phyloP scores from a whole-genome alignment of 352 stramenopile species.

The Chrysophaeum taylorii region DNA sequence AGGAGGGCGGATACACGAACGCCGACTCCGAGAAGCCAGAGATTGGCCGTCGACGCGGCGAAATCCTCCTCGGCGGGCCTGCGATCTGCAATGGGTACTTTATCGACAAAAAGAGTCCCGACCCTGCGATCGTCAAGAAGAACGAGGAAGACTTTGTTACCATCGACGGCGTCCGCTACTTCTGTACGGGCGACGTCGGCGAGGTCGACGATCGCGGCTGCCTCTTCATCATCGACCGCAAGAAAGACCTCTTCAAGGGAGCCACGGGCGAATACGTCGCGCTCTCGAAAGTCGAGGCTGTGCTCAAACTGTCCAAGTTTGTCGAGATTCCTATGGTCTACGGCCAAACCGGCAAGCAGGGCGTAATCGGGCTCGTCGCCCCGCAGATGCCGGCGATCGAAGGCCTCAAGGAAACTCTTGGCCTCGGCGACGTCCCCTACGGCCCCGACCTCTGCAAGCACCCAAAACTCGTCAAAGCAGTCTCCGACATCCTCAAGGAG shows the following conservation, averaged over 20 bases:
- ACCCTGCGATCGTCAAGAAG: not conserved
- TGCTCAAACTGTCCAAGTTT: constrained; percentile 12
- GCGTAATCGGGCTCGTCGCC: constrained; percentile 19
- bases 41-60: not conserved
- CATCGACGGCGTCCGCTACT: not conserved
- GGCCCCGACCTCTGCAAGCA: too few relatives aligned
- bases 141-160: not conserved
- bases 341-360: constrained; percentile 7
- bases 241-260: constrained; percentile 76
- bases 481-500: too few relatives aligned
- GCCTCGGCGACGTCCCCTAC: too few relatives aligned
- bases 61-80: not conserved
- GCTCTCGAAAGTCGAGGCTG: constrained; percentile 55
- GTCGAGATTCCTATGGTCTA: constrained; percentile 23
- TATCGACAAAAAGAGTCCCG: not conserved
- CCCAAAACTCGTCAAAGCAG: too few relatives aligned
- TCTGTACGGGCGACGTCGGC: not conserved
- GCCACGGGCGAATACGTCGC: constrained; percentile 67
- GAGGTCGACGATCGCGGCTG: not conserved
- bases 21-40: not conserved
- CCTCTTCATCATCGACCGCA: constrained; percentile 61
- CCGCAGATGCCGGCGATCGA: too few relatives aligned
- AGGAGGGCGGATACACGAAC: not conserved
- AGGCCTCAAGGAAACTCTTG: too few relatives aligned
- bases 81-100: not conserved